Conservation (phyloP, 495 filamentous ascomycete genomes). For the Clohesyomyces aquaticus region DNA sequence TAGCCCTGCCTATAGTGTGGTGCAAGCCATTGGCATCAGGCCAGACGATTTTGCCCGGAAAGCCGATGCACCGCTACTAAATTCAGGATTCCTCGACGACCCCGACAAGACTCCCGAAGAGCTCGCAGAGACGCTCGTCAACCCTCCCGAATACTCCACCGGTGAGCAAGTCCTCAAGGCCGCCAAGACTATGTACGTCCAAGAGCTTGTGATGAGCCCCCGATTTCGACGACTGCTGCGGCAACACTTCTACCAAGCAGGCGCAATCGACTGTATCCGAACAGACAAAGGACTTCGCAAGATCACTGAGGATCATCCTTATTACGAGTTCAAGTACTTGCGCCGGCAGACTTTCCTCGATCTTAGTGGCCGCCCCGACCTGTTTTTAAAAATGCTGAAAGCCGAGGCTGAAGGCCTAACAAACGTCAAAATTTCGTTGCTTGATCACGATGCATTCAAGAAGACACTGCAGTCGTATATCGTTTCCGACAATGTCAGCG, state of each 20-base stretch:
- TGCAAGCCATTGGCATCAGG: conserved; percentile 86
- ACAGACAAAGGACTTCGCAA: conserved; percentile 93
- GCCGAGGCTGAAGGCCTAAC: conserved; percentile 91
- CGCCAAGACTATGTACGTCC: conserved; percentile 84
- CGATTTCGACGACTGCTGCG: conserved; percentile 88
- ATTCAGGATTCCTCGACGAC: conserved; percentile 77
- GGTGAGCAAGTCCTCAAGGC: conserved; percentile 74
- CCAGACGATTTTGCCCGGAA: conserved; percentile 86
- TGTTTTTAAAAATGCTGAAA: conserved; percentile 93
- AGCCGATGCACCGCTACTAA: conserved; percentile 72
- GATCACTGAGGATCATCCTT: conserved; percentile 94
- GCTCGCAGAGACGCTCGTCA: conserved; percentile 63
- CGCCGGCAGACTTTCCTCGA: conserved; percentile 80
- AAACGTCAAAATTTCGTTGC: conserved; percentile 76
- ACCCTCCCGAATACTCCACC: conserved; percentile 73
- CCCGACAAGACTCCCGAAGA: conserved; percentile 74
- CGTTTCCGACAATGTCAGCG: conserved; percentile 90
- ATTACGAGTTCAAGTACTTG: conserved; percentile 98
- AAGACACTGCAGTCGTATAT: conserved; percentile 77
- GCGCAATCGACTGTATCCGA: conserved; percentile 79
- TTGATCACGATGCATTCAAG: conserved; percentile 73
- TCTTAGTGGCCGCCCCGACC: conserved; percentile 78
- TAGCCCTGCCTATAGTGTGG: conserved; percentile 76
- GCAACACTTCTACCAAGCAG: conserved; percentile 76
- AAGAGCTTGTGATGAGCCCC: conserved; percentile 86